Conservation (phyloP, 2,329 filamentous ascomycete genomes). For the Daldinia eschscholtzii region DNA sequence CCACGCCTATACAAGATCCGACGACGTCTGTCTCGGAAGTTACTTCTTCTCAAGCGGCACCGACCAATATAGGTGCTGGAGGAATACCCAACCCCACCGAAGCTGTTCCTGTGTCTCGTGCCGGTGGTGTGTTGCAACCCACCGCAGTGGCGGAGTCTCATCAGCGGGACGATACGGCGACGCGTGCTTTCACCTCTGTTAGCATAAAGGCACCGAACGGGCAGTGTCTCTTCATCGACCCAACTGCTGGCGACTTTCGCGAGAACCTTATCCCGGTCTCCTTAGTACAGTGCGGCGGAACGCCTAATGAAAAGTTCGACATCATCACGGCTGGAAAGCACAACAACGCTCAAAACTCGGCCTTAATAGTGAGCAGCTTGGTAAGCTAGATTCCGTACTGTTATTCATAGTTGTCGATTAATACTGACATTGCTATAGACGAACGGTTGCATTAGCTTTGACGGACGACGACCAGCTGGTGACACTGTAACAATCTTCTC, state of each 20-base stretch:
- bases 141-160: slow-evolving; percentile 64
- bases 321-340: slow-evolving; percentile 64
- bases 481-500: slow-evolving; percentile 66
- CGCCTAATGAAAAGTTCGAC: slow-evolving; percentile 64
- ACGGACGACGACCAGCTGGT: slow-evolving; percentile 57
- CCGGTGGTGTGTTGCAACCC: slow-evolving; percentile 63
- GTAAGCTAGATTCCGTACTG: slow-evolving; percentile 45
- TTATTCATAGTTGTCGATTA: background rate
- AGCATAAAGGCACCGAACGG: slow-evolving; percentile 63
- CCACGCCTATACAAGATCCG: slow-evolving; percentile 22
- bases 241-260: slow-evolving; percentile 66
- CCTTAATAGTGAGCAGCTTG: slow-evolving; percentile 63
- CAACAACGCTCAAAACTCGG: slow-evolving; percentile 58
- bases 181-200: slow-evolving; percentile 59
- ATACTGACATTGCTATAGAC: slow-evolving; percentile 49
- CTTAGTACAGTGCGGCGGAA: slow-evolving; percentile 60
- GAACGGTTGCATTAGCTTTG: slow-evolving; percentile 66
- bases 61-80: slow-evolving; percentile 10
- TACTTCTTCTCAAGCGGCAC: slow-evolving; percentile 8
- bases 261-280: slow-evolving; percentile 65
- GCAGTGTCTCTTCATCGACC: slow-evolving; percentile 65
- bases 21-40: slow-evolving; percentile 8
- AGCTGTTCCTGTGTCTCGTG: slow-evolving; percentile 63
- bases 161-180: slow-evolving; percentile 61
- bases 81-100: slow-evolving; percentile 56